These are phyloP conservation scores for Trypanosoma avium DNA, from an alignment of 208 protist genomes.

Conservation along the genomic window DNA sequence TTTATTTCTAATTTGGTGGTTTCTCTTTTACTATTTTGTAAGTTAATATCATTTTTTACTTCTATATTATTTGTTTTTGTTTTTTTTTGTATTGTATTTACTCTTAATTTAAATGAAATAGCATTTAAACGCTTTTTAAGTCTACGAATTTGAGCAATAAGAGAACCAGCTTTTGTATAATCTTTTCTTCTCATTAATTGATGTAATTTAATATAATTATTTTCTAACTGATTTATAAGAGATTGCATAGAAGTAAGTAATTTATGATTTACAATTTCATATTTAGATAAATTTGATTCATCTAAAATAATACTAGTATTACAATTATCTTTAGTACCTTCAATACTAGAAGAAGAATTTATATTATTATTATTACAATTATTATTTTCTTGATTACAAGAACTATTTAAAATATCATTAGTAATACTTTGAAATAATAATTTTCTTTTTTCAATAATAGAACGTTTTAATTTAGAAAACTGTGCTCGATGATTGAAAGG, in stretches of 20 bases:
- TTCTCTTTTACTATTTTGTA: neutral
- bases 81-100: neutral
- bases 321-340: too few species aligned
- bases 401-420: neutral
- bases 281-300: neutral
- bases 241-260: slow-evolving; percentile 1
- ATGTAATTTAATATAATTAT: slow-evolving; percentile 26
- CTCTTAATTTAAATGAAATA: neutral
- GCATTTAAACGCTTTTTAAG: slow-evolving; percentile 7
- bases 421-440: neutral
- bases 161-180: slow-evolving; percentile 1
- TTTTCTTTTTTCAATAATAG: slow-evolving; percentile 32
- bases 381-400: too few species aligned
- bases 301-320: neutral
- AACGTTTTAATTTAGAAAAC: slow-evolving; percentile 42
- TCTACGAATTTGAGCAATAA: slow-evolving; percentile 1
- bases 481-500: slow-evolving; percentile 43
- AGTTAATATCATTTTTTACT: slow-evolving; percentile 16
- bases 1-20: neutral
- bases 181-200: slow-evolving; percentile 28
- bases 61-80: too few species aligned
- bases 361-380: too few species aligned
- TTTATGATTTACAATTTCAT: neutral
- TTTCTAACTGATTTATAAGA: slow-evolving; percentile 26
- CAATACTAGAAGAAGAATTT: too few species aligned